These are phyloP conservation scores for Bruguiera gymnorhiza DNA, from an alignment of 345 rosid species.

Conservation along the genomic window DNA sequence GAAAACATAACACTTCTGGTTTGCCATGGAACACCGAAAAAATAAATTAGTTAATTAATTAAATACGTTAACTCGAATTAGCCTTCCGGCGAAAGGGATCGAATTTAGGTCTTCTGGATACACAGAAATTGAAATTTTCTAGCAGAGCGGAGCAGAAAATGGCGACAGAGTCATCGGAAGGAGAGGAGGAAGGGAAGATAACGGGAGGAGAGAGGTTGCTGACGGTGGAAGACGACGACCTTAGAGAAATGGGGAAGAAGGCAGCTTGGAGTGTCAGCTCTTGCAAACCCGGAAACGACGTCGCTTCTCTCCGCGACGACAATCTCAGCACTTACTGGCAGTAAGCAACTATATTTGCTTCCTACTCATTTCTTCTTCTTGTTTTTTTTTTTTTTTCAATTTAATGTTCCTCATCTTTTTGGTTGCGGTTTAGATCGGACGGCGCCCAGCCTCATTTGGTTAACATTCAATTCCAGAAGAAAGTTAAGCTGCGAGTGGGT, in stretches of 20 bases:
- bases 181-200: constrained; percentile 85
- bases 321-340: constrained; percentile 92
- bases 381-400: background rate
- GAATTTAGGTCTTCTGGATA: background rate
- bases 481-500: constrained; percentile 79
- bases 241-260: constrained; percentile 82
- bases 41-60: too few species aligned
- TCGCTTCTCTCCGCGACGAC: constrained; percentile 80
- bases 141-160: constrained; percentile 17
- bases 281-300: constrained; percentile 90
- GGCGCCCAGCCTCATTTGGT: constrained; percentile 94
- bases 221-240: constrained; percentile 59
- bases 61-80: too few species aligned
- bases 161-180: constrained; percentile 92
- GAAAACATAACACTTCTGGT: too few species aligned
- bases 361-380: background rate
- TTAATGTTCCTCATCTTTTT: background rate
- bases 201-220: constrained; percentile 60
- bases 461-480: constrained; percentile 95
- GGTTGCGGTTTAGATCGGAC: constrained; percentile 58
- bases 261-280: constrained; percentile 99
- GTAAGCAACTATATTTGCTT: constrained; percentile 30
- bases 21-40: too few species aligned
- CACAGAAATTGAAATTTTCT: background rate
- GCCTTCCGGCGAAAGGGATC: too few species aligned